These are phyloP conservation scores for Rhodotorula kratochvilovae DNA, from an alignment of 768 basidiomycete genomes.

Conservation along the genomic window DNA sequence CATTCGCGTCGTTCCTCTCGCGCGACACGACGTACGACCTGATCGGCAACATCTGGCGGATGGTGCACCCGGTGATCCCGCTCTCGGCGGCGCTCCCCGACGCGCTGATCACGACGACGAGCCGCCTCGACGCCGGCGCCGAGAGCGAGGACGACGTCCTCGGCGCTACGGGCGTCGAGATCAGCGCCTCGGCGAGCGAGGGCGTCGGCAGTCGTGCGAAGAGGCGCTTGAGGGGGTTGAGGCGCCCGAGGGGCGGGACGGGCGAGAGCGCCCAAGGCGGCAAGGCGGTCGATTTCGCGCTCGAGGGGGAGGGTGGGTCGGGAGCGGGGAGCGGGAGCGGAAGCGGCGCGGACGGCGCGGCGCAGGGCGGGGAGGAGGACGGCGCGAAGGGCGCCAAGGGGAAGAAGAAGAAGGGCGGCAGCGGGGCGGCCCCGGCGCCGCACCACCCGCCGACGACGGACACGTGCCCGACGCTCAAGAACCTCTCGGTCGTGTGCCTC, in stretches of 20 bases:
- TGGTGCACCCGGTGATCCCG: slow-evolving; percentile 66
- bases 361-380: background rate
- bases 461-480: slow-evolving; percentile 33
- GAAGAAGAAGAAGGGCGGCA: background rate
- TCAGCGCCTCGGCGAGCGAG: background rate
- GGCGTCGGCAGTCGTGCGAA: background rate
- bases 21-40: slow-evolving; percentile 95
- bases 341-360: background rate
- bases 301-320: background rate
- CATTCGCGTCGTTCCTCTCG: slow-evolving; percentile 92
- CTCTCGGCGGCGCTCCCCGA: slow-evolving; percentile 44
- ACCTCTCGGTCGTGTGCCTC: slow-evolving; percentile 51
- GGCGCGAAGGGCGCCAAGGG: background rate
- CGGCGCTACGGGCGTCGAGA: background rate
- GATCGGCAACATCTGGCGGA: slow-evolving; percentile 90
- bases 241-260: slow-evolving; percentile 23
- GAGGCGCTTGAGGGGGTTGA: slow-evolving; percentile 17
- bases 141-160: background rate
- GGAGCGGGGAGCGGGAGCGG: background rate
- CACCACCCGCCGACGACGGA: slow-evolving; percentile 30
- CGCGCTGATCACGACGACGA: slow-evolving; percentile 20
- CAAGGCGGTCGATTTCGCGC: background rate
- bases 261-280: background rate
- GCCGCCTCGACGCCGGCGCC: slow-evolving; percentile 27
- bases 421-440: background rate